Conservation (phyloP, 768 basidiomycete genomes). For the Leccinum uliginosum region DNA sequence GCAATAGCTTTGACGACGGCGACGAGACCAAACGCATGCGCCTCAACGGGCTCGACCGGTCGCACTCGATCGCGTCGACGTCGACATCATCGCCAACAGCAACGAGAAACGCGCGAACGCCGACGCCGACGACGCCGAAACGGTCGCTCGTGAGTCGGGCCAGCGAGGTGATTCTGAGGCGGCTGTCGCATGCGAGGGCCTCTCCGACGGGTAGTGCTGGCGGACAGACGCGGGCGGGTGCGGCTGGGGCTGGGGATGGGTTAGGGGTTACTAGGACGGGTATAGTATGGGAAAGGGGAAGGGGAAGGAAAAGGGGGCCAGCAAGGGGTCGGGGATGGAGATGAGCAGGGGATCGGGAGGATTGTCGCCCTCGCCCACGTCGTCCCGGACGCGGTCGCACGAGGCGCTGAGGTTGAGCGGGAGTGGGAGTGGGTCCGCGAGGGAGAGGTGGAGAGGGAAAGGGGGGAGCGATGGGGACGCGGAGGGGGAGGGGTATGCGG, state of each 20-base stretch:
- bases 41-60: too few species aligned
- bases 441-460: conserved; percentile 2
- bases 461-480: neutral
- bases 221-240: too few species aligned
- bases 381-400: conserved; percentile 3
- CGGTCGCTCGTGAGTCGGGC: conserved; percentile 25
- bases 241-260: too few species aligned
- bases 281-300: too few species aligned
- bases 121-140: neutral
- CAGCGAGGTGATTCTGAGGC: conserved; percentile 25
- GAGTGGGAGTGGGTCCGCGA: neutral
- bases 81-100: too few species aligned
- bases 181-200: conserved; percentile 17
- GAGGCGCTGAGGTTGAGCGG: conserved; percentile 1
- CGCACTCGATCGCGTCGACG: too few species aligned
- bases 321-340: too few species aligned
- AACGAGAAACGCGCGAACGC: neutral
- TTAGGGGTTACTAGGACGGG: too few species aligned
- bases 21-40: too few species aligned
- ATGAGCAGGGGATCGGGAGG: neutral
- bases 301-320: too few species aligned
- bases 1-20: too few species aligned
- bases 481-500: neutral
- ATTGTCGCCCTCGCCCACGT: neutral
- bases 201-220: neutral